Conservation (phyloP, 2,329 filamentous ascomycete genomes). For the Nemania abortiva region DNA sequence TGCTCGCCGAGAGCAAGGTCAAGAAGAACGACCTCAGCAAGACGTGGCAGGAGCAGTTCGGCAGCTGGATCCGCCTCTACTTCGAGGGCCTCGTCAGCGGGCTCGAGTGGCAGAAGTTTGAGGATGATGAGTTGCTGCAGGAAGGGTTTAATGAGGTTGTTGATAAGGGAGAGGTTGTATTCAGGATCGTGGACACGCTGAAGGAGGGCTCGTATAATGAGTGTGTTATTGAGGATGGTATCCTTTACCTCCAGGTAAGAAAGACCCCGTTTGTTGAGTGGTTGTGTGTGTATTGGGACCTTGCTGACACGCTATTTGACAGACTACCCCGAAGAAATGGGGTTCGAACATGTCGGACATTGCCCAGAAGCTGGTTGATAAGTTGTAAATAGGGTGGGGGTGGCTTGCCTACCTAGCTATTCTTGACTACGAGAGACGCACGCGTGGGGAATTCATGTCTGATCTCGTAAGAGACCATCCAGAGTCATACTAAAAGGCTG, state of each 20-base stretch:
- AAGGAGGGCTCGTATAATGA: constrained; percentile 59
- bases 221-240: constrained; percentile 61
- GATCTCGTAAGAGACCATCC: too few species aligned
- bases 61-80: constrained; percentile 57
- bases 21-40: constrained; percentile 50
- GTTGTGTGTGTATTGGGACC: neutral
- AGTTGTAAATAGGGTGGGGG: constrained; percentile 39
- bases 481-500: too few species aligned
- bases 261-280: neutral
- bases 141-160: constrained; percentile 63
- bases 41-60: constrained; percentile 61
- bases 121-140: constrained; percentile 61
- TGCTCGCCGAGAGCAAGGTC: constrained; percentile 52
- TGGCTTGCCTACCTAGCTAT: neutral
- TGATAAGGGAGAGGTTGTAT: constrained; percentile 57
- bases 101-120: constrained; percentile 60
- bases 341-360: constrained; percentile 41
- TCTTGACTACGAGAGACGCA: neutral
- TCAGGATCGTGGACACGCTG: constrained; percentile 62
- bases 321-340: constrained; percentile 45
- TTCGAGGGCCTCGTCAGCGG: constrained; percentile 58
- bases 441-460: neutral
- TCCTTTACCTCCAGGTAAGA: constrained; percentile 63
- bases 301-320: constrained; percentile 2
- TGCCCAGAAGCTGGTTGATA: constrained; percentile 45